Percentiles rank a stretch among this genome's conserved stretches.
Conservation (phyloP, 805 yeast genomes). For the Starmerella scarabaei region DNA sequence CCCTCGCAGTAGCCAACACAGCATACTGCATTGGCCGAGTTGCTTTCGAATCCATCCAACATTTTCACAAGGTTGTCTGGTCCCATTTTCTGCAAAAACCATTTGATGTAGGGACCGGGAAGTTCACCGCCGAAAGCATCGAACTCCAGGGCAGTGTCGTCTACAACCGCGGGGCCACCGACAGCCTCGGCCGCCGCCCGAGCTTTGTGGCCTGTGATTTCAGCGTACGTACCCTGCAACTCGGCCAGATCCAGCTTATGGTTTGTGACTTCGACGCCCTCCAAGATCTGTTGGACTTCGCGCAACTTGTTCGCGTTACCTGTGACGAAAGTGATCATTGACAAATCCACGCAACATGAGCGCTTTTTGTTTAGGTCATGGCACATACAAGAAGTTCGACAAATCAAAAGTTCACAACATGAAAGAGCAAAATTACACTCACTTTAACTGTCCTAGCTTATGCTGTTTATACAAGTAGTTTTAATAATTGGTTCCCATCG, state of each 20-base stretch:
- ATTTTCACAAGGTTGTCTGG: conserved; percentile 62
- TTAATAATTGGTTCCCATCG: too few relatives aligned
- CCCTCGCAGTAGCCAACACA: conserved; percentile 87
- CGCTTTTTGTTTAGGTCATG: too few relatives aligned
- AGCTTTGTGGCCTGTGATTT: conserved; percentile 72
- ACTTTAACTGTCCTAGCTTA: too few relatives aligned
- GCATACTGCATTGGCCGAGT: conserved; percentile 75
- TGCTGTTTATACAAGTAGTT: too few relatives aligned
- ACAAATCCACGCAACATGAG: too few relatives aligned
- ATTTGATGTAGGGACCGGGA: conserved; percentile 92
- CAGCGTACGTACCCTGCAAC: conserved; percentile 75
- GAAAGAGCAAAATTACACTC: too few relatives aligned
- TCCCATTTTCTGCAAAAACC: conserved; percentile 76
- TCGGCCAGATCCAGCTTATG: conserved; percentile 72
- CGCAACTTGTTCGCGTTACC: conserved; percentile 81
- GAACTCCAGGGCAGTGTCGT: conserved; percentile 85
- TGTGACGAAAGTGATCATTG: conserved; percentile 54
- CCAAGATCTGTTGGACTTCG: conserved; percentile 67
- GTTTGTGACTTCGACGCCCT: conserved; percentile 38
- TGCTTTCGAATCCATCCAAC: conserved; percentile 70
- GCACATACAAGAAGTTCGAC: too few relatives aligned
- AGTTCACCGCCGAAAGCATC: conserved; percentile 57
- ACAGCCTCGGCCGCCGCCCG: conserved; percentile 50
- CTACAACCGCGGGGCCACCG: conserved; percentile 79
- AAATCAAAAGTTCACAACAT: too few relatives aligned